Conservation (phyloP, 78 protist genomes). For the Chrysochromulina parva region DNA sequence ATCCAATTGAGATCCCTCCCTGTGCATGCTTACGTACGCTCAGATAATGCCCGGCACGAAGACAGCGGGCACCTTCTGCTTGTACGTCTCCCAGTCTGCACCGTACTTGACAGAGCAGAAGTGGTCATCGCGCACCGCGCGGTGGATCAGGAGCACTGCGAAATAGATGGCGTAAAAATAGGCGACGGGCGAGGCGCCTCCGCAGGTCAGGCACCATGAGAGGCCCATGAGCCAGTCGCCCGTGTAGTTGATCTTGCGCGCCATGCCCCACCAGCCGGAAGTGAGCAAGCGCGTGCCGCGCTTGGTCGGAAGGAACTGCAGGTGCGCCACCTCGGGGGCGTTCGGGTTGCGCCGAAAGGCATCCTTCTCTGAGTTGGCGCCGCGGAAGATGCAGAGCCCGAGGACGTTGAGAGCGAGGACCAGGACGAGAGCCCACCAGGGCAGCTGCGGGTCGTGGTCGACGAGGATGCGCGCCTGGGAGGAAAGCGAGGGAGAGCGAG, state of each 20-base stretch:
- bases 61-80: constrained; percentile 71
- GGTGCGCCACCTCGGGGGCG: neutral
- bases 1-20: too few species aligned
- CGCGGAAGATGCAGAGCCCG: constrained; percentile 83
- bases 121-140: constrained; percentile 85
- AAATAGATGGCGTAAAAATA: constrained; percentile 87
- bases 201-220: constrained; percentile 75
- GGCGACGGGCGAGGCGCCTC: constrained; percentile 37
- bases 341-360: constrained; percentile 81
- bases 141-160: constrained; percentile 78
- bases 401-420: constrained; percentile 11
- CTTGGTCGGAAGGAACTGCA: constrained; percentile 47
- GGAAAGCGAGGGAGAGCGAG: neutral
- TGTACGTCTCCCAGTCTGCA: constrained; percentile 82
- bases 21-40: neutral
- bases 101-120: constrained; percentile 83
- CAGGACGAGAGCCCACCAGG: neutral
- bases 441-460: constrained; percentile 33
- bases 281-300: constrained; percentile 60
- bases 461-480: constrained; percentile 56
- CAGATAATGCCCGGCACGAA: constrained; percentile 81
- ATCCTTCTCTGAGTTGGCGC: constrained; percentile 84
- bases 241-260: constrained; percentile 88
- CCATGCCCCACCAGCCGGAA: constrained; percentile 94
- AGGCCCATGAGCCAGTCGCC: constrained; percentile 80